A percentile compares a stretch with the other conserved stretches of the same genome.
Evolutionary conservation across 805 yeast genomes (phyloP).

Genomic region (Teunomyces pallodes): DNA sequence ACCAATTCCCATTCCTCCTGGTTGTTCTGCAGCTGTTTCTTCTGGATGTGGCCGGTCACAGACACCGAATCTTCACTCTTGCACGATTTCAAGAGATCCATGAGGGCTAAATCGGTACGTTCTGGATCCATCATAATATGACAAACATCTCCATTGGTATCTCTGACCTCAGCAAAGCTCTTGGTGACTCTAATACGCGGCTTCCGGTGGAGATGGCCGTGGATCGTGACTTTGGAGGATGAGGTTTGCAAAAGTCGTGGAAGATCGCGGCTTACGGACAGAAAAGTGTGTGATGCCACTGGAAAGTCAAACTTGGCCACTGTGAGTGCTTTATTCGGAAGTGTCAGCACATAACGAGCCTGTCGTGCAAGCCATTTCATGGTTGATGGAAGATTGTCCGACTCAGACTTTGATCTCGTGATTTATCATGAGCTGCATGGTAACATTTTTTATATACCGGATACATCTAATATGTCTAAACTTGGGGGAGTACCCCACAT

Average conservation of each 20-base stretch:
- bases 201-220: conserved; percentile 83
- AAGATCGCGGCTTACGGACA: not conserved
- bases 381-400: not conserved
- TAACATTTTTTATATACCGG: too few relatives aligned
- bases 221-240: conserved; percentile 41
- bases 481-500: too few relatives aligned
- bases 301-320: conserved; percentile 36
- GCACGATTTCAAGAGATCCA: conserved; percentile 43
- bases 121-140: conserved; percentile 49
- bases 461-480: too few relatives aligned
- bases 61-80: conserved; percentile 72
- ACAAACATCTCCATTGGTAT: conserved; percentile 60
- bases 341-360: conserved; percentile 1
- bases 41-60: conserved; percentile 53
- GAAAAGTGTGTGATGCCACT: conserved; percentile 28
- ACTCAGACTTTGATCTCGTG: too few relatives aligned
- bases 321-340: conserved; percentile 21
- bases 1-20: conserved; percentile 53
- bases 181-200: conserved; percentile 70
- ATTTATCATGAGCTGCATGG: too few relatives aligned
- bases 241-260: not conserved
- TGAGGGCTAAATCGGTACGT: conserved; percentile 36
- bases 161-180: conserved; percentile 75
- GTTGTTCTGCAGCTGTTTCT: conserved; percentile 22
- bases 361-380: not conserved